These are phyloP conservation scores for Pulveroboletus sp. DNA, from an alignment of 768 basidiomycete species.

Conservation along the genomic window DNA sequence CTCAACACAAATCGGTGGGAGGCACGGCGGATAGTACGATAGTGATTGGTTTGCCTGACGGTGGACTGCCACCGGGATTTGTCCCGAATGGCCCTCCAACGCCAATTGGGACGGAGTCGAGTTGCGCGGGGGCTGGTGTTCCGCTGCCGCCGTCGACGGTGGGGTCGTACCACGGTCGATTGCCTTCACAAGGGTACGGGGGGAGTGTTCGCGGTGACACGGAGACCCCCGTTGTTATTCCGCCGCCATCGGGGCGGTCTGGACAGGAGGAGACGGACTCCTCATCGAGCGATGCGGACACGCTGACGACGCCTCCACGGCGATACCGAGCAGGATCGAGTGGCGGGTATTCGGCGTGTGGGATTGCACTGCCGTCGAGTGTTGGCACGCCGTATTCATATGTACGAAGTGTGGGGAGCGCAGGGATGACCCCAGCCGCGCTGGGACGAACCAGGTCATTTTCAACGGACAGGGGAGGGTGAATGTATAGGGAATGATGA, in stretches of 20 bases:
- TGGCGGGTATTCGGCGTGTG: slow-evolving; percentile 13
- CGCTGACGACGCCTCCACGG: slow-evolving; percentile 31
- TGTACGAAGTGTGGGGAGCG: slow-evolving; percentile 12
- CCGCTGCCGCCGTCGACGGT: slow-evolving; percentile 30
- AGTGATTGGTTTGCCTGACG: slow-evolving; percentile 25
- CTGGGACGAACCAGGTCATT: slow-evolving; percentile 19
- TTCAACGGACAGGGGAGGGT: slow-evolving; percentile 13
- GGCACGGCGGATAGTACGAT: slow-evolving; percentile 9
- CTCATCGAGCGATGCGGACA: slow-evolving; percentile 32
- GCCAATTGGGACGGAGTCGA: slow-evolving; percentile 11
- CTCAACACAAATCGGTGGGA: slow-evolving; percentile 8
- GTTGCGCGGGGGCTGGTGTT: slow-evolving; percentile 25
- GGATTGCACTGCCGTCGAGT: slow-evolving; percentile 10
- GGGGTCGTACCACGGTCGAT: slow-evolving; percentile 22
- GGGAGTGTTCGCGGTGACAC: background rate
- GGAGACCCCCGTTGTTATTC: slow-evolving; percentile 23
- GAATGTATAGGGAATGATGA: slow-evolving; percentile 7
- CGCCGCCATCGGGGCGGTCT: slow-evolving; percentile 22
- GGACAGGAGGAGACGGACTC: slow-evolving; percentile 24
- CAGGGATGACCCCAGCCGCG: slow-evolving; percentile 23
- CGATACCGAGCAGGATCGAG: slow-evolving; percentile 21
- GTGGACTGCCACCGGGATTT: slow-evolving; percentile 36
- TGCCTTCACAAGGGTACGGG: slow-evolving; percentile 17
- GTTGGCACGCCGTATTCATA: slow-evolving; percentile 22
- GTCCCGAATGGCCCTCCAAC: slow-evolving; percentile 27